phyloP scores from a whole-genome alignment of 2,329 filamentous ascomycete species.

The Fusarium xylarioides region DNA sequence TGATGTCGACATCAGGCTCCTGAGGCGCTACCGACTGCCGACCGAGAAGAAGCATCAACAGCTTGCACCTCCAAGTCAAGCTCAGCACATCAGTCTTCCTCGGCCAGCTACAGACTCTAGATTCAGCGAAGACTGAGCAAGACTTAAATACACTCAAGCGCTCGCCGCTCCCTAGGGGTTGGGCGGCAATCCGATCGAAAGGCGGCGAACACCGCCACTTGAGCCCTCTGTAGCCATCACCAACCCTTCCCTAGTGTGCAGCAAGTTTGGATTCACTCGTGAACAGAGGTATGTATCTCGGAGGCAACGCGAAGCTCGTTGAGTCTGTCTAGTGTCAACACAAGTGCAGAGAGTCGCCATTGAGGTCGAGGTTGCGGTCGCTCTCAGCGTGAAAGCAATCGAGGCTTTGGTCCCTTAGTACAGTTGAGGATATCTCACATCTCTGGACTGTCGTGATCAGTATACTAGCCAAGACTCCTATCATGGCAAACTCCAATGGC shows the following conservation, averaged over 20 bases:
- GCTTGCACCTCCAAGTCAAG: background rate
- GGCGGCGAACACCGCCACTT: background rate
- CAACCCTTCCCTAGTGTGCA: background rate
- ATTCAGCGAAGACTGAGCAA: background rate
- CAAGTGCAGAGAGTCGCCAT: background rate
- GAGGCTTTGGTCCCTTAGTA: background rate
- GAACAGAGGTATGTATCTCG: background rate
- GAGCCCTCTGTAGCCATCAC: background rate
- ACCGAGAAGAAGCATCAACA: background rate
- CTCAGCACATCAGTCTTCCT: no score
- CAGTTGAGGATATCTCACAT: no score
- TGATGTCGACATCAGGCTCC: background rate
- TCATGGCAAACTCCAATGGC: background rate
- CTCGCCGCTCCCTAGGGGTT: no score
- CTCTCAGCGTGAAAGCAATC: background rate
- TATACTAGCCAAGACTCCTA: background rate
- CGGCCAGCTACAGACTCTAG: fast-evolving
- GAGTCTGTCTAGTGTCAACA: background rate
- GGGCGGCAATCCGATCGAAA: background rate
- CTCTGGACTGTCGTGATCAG: no score
- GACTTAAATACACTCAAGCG: background rate
- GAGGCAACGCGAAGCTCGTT: background rate
- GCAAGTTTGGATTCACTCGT: fast-evolving
- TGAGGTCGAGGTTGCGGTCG: background rate
- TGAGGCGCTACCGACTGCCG: background rate